Evolutionary conservation across 805 yeast species (phyloP), one percentile per base, ranked within the genome.

Genomic region (Brettanomyces naardenensis): DNA sequence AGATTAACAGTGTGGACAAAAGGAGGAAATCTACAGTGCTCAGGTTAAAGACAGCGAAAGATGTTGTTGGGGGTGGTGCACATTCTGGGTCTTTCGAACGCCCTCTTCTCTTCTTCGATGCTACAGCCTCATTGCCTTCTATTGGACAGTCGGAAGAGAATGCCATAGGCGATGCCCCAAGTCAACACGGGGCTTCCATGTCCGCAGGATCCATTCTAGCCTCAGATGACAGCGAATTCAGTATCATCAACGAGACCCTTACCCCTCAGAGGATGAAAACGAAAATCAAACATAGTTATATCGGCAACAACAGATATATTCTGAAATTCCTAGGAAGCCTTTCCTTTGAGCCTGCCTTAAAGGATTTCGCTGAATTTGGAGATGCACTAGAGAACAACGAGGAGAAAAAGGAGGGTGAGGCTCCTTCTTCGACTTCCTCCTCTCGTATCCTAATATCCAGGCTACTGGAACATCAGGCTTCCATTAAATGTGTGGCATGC

Each of bases 321-420:
- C 50, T 71, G 36, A 68, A 70, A 30, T 80, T 71, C 49, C 62
- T 88, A 36, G 62, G 65, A 9, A 66, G 65, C 13, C 64, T 79
- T 17, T 64, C 64, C 15, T 67, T 79, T 38, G 77, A 71, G 28
- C 83, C 87, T 0, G 61, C 71, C 1, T 52, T 80, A 37, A 69
- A 68, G 31, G 78, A 78, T 36, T 82, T 77, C 44, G 58, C 68
- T 14, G 94, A 84, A 48, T 85, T 87, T 66, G 92, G 92, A 0
- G 56, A 65, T 3, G 38, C 38, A 2, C 23, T 59, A 5, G 46
- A 37, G 6, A 38, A 25, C 15, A 19, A 31, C 1, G 45, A 22
- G 28, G 20, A 14, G 3, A 9, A 23, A 15, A 18, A 20, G 22
- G 37, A 35, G 14, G 29, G 38, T n/a, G 7, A 14, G 28, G 19